Base-by-base conservation (phyloP, 345 rosid species). In the Syzygium jambos region DNA sequence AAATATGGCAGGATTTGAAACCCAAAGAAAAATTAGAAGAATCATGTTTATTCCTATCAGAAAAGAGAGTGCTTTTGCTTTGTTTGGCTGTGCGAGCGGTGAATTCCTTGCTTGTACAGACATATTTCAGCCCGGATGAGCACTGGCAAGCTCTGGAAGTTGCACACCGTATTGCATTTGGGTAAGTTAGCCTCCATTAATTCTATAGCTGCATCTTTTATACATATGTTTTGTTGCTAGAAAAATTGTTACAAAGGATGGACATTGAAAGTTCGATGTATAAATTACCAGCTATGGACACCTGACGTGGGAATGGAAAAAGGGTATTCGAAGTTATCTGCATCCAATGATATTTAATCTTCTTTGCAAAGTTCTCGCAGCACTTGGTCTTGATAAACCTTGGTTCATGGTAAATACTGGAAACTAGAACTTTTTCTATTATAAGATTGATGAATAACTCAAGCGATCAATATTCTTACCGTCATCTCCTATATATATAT, bases 131-230 rank as follows among this genome's bases (percentile, higher is more conserved):
- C 89, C 99, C 97, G 13, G 99, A 98, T 88, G 98, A 98, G 88
- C 98, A 98, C 88, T 96, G 98, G 99, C 98, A 98, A 88, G 91
- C 96, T 85, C 98, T 95, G 56, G 99, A 98, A 93, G 97, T 96
- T 52, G 95, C 96, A 19, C 99, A 93, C 80, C 94, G 92, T 52
- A 89, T 92, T 55, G 94, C 90, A 6, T 95, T 97, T n/a, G 99
- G 99, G 98, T 95, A 94, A 92, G 51, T 63, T 85, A 29, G 27
- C 11, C 73, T 57, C 80, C 46, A 1, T 68, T 68, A 68, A 17
- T 68, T 68, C 46, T 19, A 29, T 34, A 68, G 46, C 46, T 68
- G 43, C 80, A 34, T 68, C 80, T 34, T 68, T 68, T 9, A 34
- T 34, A 34, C 12, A 68, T 34, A 68, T 21, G 5, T 68, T 68